phyloP scores from a whole-genome alignment of 2,329 filamentous ascomycete genomes.

The Nigrospora osmanthi region DNA sequence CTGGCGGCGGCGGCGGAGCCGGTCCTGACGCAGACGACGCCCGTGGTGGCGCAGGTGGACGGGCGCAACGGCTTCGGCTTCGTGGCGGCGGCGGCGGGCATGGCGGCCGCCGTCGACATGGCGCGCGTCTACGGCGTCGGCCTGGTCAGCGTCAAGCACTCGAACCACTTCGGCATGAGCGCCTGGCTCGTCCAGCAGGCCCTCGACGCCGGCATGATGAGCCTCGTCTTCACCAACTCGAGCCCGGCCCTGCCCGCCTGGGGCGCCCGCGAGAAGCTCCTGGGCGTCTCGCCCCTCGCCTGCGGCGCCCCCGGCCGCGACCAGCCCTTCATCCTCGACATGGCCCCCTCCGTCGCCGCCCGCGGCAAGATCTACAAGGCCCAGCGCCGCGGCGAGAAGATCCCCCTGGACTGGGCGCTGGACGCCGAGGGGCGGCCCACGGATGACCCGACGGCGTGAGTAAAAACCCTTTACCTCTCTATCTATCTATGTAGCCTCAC shows the following conservation, averaged over 20 bases:
- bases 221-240: constrained; percentile 63
- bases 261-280: constrained; percentile 59
- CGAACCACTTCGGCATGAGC: constrained; percentile 78
- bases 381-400: constrained; percentile 55
- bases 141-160: constrained; percentile 67
- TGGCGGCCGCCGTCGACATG: constrained; percentile 59
- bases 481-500: too few relatives aligned
- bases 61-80: constrained; percentile 71
- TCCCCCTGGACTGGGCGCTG: constrained; percentile 68
- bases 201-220: constrained; percentile 63
- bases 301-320: constrained; percentile 63
- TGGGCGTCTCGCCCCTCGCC: constrained; percentile 68
- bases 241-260: constrained; percentile 65
- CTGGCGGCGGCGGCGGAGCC: constrained; percentile 55
- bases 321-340: constrained; percentile 65
- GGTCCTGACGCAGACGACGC: constrained; percentile 52
- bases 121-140: constrained; percentile 62
- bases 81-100: constrained; percentile 57
- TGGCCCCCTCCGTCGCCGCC: constrained; percentile 63
- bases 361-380: constrained; percentile 70
- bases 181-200: constrained; percentile 77
- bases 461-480: too few relatives aligned
- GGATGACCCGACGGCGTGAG: constrained; percentile 53
- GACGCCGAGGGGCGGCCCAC: constrained; percentile 63
- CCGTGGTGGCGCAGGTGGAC: constrained; percentile 61